These are phyloP conservation scores for Corylus americana DNA, from an alignment of 306 rosid species.

Conservation along the genomic window DNA sequence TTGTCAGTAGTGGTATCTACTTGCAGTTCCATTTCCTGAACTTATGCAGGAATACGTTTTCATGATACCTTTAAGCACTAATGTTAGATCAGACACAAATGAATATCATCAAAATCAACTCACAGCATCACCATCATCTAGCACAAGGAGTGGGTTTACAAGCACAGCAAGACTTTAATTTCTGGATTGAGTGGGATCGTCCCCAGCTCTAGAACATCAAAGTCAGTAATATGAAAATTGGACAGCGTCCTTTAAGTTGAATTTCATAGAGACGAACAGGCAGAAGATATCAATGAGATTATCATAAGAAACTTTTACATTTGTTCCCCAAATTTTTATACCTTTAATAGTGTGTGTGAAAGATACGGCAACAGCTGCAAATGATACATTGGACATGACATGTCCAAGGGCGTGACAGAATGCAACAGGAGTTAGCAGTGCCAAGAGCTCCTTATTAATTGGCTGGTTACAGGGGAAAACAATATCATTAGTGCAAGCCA, in stretches of 20 bases:
- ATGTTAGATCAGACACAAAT: not conserved
- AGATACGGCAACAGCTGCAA: constrained; percentile 97
- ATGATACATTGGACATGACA: constrained; percentile 92
- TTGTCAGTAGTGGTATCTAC: not conserved
- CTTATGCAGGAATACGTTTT: not conserved
- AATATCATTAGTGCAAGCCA: constrained; percentile 8
- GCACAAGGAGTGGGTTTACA: too few relatives aligned
- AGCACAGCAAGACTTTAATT: not conserved
- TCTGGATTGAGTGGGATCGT: not conserved
- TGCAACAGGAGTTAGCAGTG: constrained; percentile 79
- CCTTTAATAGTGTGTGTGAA: constrained; percentile 95
- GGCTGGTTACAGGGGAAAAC: constrained; percentile 33
- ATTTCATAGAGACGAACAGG: not conserved
- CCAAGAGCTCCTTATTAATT: constrained; percentile 54
- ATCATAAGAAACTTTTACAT: constrained; percentile 4
- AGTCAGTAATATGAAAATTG: not conserved
- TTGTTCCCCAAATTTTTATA: constrained; percentile 16
- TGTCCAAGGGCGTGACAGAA: constrained; percentile 93
- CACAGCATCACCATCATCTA: too few relatives aligned
- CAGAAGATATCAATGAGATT: not conserved
- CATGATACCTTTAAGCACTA: not conserved
- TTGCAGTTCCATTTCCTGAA: not conserved
- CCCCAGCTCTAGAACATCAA: not conserved
- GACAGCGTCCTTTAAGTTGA: not conserved
- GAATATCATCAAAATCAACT: not conserved